Percentiles rank a stretch among this genome's conserved stretches.
phyloP scores from a whole-genome alignment of 768 basidiomycete genomes.

The Hydnum rufescens region DNA sequence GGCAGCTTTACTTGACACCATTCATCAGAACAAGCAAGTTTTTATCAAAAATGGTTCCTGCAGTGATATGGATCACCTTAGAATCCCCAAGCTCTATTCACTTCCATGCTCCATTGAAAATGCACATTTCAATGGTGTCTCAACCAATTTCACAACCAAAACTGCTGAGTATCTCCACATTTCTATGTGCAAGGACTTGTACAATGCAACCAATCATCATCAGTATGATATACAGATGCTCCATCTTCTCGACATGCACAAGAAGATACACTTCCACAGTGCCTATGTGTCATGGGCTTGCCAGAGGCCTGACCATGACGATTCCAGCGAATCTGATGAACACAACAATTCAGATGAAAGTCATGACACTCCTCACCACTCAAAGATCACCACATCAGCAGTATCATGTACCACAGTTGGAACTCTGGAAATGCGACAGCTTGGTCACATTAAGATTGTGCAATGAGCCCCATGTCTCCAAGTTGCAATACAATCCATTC shows the following conservation, averaged over 20 bases:
- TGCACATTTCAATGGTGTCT: conserved; percentile 19
- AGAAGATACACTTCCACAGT: neutral
- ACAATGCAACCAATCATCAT: conserved; percentile 6
- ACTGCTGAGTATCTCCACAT: conserved; percentile 25
- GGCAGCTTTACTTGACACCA: conserved; percentile 12
- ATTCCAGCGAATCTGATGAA: neutral
- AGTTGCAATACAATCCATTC: neutral
- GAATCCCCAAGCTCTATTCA: conserved; percentile 27
- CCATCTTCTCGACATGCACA: neutral
- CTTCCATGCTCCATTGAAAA: conserved; percentile 18
- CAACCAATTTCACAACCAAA: conserved; percentile 25
- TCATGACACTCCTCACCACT: neutral
- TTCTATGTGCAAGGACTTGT: conserved; percentile 18
- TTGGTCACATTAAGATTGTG: neutral
- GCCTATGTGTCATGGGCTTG: neutral
- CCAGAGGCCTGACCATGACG: neutral
- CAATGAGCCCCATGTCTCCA: neutral
- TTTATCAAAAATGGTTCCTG: neutral
- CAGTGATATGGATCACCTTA: conserved; percentile 15
- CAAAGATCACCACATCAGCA: neutral
- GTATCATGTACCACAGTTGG: neutral
- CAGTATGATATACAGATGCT: neutral
- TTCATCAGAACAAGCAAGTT: conserved; percentile 2
- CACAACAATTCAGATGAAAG: neutral
- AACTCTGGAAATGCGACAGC: neutral